A percentile compares a stretch with the other conserved stretches of the same genome.
phyloP scores from a whole-genome alignment of 2,329 filamentous ascomycete genomes.

The Beauveria sp. region DNA sequence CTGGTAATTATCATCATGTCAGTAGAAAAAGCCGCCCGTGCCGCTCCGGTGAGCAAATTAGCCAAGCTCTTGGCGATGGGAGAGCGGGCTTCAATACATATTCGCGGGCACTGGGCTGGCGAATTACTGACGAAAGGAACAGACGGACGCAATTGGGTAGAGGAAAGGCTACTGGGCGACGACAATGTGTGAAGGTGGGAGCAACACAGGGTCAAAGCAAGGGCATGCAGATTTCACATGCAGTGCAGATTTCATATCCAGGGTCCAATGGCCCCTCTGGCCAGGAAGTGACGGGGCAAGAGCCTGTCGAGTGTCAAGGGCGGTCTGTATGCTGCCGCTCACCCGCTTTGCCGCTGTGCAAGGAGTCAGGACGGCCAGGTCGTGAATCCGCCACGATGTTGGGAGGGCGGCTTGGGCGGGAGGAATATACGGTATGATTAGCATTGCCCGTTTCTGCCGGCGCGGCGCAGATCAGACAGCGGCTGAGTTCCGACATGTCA shows the following conservation, averaged over 20 bases:
- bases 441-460: background rate
- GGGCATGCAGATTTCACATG: background rate
- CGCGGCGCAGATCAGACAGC: constrained; percentile 1
- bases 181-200: background rate
- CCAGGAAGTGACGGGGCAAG: background rate
- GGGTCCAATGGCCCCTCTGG: background rate
- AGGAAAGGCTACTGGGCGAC: too few species aligned
- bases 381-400: background rate
- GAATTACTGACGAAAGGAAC: background rate
- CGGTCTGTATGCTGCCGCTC: background rate
- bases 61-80: constrained; percentile 1
- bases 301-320: background rate
- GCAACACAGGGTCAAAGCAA: background rate
- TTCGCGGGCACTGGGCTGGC: background rate
- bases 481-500: background rate
- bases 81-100: background rate
- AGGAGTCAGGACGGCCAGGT: background rate
- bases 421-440: background rate
- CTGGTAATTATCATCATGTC: background rate
- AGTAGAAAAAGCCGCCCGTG: background rate
- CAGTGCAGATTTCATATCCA: background rate
- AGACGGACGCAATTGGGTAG: background rate
- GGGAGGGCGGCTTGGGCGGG: background rate
- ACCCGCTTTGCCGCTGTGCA: background rate
- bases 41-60: background rate